phyloP scores from a whole-genome alignment of 805 yeast species.

The Henningerozyma blattae region DNA sequence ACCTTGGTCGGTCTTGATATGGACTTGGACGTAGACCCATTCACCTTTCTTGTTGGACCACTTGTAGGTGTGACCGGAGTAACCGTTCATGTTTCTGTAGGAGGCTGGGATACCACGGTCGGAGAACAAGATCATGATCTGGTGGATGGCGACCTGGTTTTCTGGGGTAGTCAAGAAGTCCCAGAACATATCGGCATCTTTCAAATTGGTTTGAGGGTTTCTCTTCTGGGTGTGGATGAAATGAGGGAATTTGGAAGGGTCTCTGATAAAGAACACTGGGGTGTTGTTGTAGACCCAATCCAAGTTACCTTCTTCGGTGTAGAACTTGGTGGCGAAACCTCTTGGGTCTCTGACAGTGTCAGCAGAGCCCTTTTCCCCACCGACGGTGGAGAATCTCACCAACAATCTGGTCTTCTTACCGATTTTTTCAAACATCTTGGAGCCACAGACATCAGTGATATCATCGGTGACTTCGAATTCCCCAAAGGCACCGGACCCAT shows the following conservation, averaged over 20 bases:
- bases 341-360: conserved; percentile 62
- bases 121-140: conserved; percentile 46
- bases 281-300: conserved; percentile 71
- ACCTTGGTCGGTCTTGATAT: conserved; percentile 43
- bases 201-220: conserved; percentile 58
- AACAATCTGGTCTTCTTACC: conserved; percentile 71
- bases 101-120: conserved; percentile 53
- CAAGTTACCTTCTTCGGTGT: conserved; percentile 55
- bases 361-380: conserved; percentile 57
- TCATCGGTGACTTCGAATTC: conserved; percentile 81
- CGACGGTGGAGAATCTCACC: conserved; percentile 65
- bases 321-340: conserved; percentile 53
- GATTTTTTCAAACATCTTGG: conserved; percentile 49
- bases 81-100: conserved; percentile 50
- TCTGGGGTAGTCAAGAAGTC: conserved; percentile 51
- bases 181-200: conserved; percentile 78
- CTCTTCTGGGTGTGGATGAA: conserved; percentile 64
- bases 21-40: conserved; percentile 47
- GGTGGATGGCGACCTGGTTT: conserved; percentile 71
- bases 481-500: conserved; percentile 88
- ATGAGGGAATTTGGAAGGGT: conserved; percentile 51
- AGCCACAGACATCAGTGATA: conserved; percentile 49
- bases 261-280: conserved; percentile 53
- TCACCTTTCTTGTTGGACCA: conserved; percentile 44
- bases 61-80: conserved; percentile 56